Percentiles rank a stretch among this genome's conserved stretches.
Conservation (phyloP, 352 stramenopile species). For the Phytophthora pluvialis region DNA sequence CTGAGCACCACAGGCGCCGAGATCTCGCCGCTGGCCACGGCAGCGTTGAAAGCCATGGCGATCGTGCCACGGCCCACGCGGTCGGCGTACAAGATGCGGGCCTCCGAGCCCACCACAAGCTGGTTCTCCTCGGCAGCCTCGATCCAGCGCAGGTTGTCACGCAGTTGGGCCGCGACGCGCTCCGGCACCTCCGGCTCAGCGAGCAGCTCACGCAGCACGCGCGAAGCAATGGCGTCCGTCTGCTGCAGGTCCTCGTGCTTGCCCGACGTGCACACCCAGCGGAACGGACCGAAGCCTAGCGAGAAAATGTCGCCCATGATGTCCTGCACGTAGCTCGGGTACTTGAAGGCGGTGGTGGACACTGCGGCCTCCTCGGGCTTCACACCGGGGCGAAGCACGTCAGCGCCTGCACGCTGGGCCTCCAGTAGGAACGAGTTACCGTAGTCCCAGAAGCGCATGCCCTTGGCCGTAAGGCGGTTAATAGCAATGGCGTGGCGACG, state of each 20-base stretch:
- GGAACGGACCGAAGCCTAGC: slow-evolving; percentile 90
- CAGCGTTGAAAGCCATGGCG: slow-evolving; percentile 86
- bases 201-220: slow-evolving; percentile 75
- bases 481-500: slow-evolving; percentile 79
- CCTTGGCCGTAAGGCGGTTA: slow-evolving; percentile 77
- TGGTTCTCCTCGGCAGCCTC: slow-evolving; percentile 85
- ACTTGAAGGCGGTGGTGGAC: slow-evolving; percentile 86
- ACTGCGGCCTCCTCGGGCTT: slow-evolving; percentile 57
- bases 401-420: slow-evolving; percentile 77
- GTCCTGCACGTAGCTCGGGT: slow-evolving; percentile 91
- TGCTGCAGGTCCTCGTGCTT: slow-evolving; percentile 68
- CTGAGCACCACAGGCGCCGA: slow-evolving; percentile 80
- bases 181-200: slow-evolving; percentile 48
- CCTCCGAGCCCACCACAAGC: slow-evolving; percentile 89
- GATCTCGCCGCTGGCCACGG: slow-evolving; percentile 72
- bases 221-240: slow-evolving; percentile 78
- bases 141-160: slow-evolving; percentile 90
- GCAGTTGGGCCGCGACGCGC: slow-evolving; percentile 73
- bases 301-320: slow-evolving; percentile 94
- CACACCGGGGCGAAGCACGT: slow-evolving; percentile 59
- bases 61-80: slow-evolving; percentile 77
- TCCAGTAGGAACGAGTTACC: slow-evolving; percentile 92
- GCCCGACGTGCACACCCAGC: slow-evolving; percentile 87
- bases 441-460: slow-evolving; percentile 93
- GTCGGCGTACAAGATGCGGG: slow-evolving; percentile 89